phyloP scores from a whole-genome alignment of 148 eudicot genomes.

The Rhododendron simsii region DNA sequence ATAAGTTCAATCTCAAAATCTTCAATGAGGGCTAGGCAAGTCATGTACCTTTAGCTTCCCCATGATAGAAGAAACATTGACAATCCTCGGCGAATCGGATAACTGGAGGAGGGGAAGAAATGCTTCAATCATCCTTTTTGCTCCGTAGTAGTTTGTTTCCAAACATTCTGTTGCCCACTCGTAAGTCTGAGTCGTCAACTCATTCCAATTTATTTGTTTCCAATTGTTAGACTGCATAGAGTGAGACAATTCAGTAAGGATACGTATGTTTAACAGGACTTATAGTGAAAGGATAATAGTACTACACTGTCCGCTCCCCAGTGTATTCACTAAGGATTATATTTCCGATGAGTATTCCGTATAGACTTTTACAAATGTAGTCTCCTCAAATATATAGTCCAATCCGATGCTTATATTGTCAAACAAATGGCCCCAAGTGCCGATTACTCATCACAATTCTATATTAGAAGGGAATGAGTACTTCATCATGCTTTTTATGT shows the following conservation, averaged over 20 bases:
- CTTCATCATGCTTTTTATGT: not conserved
- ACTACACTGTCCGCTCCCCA: not conserved
- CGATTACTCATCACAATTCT: too few species aligned
- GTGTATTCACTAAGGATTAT: too few species aligned
- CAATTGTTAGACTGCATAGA: not conserved
- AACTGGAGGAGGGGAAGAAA: conserved; percentile 44
- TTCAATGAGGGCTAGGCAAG: not conserved
- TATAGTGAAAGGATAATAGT: not conserved
- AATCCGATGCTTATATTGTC: too few species aligned
- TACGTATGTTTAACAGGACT: not conserved
- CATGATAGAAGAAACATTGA: conserved; percentile 36
- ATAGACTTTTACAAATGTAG: too few species aligned
- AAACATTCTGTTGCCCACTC: conserved; percentile 36
- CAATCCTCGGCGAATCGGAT: conserved; percentile 48
- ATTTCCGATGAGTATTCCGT: not conserved
- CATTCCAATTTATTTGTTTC: conserved; percentile 1
- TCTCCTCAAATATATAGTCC: too few species aligned
- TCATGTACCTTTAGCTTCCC: conserved; percentile 37
- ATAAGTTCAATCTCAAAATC: not conserved
- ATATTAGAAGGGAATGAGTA: too few species aligned
- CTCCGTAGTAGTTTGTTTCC: conserved; percentile 48
- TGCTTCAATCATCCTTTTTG: conserved; percentile 34
- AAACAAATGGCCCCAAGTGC: too few species aligned
- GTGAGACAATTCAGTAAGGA: not conserved
- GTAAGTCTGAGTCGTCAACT: conserved; percentile 13